Percentiles rank a stretch among this genome's conserved stretches.
phyloP scores from a whole-genome alignment of 1,284 basidiomycete genomes.

The Trametes polyzona region DNA sequence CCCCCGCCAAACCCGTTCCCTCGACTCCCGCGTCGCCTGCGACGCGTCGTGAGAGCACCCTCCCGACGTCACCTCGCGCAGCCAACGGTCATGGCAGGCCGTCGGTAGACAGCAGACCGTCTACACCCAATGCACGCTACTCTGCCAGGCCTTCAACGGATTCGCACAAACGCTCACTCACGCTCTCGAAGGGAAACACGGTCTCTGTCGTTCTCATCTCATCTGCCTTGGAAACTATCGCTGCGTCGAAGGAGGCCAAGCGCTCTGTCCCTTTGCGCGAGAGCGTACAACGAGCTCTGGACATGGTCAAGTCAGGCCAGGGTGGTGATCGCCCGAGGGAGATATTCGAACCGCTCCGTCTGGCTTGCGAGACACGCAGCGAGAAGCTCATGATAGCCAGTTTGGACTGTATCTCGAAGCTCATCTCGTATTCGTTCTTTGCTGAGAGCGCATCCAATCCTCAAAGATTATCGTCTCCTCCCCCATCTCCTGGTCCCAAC shows the following conservation, averaged over 20 bases:
- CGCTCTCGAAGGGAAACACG: constrained; percentile 70
- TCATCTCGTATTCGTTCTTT: constrained; percentile 96
- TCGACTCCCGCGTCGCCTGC: constrained; percentile 25
- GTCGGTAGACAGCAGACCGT: constrained; percentile 22
- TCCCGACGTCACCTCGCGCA: constrained; percentile 18
- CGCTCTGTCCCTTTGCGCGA: constrained; percentile 82
- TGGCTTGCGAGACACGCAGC: constrained; percentile 92
- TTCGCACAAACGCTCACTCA: constrained; percentile 63
- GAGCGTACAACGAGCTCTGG: constrained; percentile 81
- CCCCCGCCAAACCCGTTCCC: constrained; percentile 31
- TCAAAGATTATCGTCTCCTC: constrained; percentile 59
- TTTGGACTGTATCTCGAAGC: constrained; percentile 94
- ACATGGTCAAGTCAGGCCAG: constrained; percentile 76
- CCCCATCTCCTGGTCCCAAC: constrained; percentile 65
- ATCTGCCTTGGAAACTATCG: constrained; percentile 87
- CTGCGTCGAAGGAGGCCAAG: constrained; percentile 88
- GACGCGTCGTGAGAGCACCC: constrained; percentile 29
- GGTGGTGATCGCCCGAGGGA: constrained; percentile 77
- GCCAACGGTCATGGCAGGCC: constrained; percentile 20
- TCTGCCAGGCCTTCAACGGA: constrained; percentile 31
- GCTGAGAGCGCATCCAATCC: constrained; percentile 60
- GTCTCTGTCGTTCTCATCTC: constrained; percentile 83
- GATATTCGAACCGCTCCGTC: constrained; percentile 89
- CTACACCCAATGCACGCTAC: constrained; percentile 27
- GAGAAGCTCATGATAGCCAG: constrained; percentile 95